Evolutionary conservation across 106 monocot genomes (phyloP).

Genomic region (Narthecium ossifragum): DNA sequence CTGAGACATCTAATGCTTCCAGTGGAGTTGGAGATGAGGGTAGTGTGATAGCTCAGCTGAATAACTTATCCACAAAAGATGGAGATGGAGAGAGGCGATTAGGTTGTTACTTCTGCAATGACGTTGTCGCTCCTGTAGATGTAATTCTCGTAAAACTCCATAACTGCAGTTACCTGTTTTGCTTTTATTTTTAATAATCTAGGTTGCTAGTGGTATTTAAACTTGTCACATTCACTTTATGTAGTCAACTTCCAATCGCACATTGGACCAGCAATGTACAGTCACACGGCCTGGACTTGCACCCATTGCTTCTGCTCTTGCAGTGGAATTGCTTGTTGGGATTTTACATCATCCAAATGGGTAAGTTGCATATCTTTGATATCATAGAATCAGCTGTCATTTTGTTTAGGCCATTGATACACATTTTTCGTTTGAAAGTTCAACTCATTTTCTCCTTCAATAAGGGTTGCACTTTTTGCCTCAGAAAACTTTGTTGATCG

Average conservation of each 20-base stretch:
- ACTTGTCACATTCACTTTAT: conserved; percentile 6
- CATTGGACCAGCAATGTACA: conserved; percentile 98
- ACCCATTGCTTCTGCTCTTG: conserved; percentile 81
- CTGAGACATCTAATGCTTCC: conserved; percentile 2
- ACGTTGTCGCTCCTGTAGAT: conserved; percentile 96
- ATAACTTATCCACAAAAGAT: conserved; percentile 20
- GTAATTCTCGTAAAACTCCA: conserved; percentile 33
- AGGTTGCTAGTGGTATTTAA: not conserved
- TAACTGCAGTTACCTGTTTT: not conserved
- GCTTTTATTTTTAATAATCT: not conserved
- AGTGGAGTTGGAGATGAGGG: conserved; percentile 17
- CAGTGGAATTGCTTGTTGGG: conserved; percentile 81
- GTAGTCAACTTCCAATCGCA: conserved; percentile 89
- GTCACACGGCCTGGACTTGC: conserved; percentile 94
- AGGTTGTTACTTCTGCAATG: conserved; percentile 98
- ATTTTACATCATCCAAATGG: conserved; percentile 83
- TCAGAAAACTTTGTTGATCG: not conserved
- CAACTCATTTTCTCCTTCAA: not conserved
- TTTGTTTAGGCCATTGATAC: no score
- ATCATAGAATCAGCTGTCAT: not conserved
- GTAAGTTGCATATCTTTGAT: conserved; percentile 25
- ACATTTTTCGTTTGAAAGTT: not conserved
- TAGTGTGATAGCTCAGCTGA: conserved; percentile 13
- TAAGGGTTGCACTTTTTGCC: not conserved
- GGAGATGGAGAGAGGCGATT: conserved; percentile 29